Base-by-base conservation (phyloP, 2,329 filamentous ascomycete species). In the Verticillium isaacii region DNA sequence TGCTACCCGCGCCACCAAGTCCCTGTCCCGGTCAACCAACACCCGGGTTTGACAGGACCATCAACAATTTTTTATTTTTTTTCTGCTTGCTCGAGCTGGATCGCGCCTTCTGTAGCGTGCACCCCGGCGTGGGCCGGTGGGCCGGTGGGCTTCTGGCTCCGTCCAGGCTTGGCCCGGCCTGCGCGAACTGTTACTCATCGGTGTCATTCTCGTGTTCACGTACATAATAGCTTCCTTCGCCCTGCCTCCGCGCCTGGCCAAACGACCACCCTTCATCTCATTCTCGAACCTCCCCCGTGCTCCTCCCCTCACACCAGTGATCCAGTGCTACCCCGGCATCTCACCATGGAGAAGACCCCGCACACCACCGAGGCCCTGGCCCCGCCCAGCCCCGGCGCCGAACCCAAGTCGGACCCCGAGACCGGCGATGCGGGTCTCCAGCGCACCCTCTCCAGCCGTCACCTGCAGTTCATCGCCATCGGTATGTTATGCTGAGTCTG, bases 381-480 rank as follows among this genome's bases (percentile, higher is more conserved):
- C 54, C 54, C 32, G 29, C 32, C 54, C 19, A 56, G 25, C 32
- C 54, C 32, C 25, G 25, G 25, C 14, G 25, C 32, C 23, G 32
- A 54, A 14, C 29, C 32, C 63, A 68, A 69, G 59, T 63, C 68
- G 32, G 77, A 78, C 65, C 65, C 77, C 66, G 76, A 77, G 70
- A 66, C 73, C 60, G 72, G 74, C 50, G 62, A 63, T 19, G 66
- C 70, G 56, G 73, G 74, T 45, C 72, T 79, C 39, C 74, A 78
- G 61, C 71, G 77, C 7, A 68, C 72, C 62, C 72, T 79, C 50
- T 64, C 68, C 58, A 69, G 73, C 50, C 75, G 77, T 45, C 80
- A 82, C 62, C 71, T 82, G 56, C 78, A 81, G 66, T 82, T 82
- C 72, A 80, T 82, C 61, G 80, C 80, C 64, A 80, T 82, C 29